Evolutionary conservation across 106 monocot genomes (phyloP).

Genomic region (Alisma plantagoaquatica): DNA sequence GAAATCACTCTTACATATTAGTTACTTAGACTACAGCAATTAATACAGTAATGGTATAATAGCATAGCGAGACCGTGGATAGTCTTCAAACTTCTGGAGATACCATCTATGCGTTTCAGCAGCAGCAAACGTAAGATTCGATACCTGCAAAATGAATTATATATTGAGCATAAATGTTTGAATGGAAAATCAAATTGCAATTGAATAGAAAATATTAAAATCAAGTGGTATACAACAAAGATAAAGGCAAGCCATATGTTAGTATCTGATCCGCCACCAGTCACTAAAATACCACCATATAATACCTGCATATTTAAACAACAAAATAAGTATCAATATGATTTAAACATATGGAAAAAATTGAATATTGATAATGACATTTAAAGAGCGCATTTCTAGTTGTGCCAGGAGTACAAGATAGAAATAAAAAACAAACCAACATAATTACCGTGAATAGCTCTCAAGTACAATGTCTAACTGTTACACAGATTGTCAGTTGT

Average conservation of each 20-base stretch:
- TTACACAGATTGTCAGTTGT: too few relatives aligned
- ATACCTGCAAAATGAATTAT: slow-evolving; percentile 28
- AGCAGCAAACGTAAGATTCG: slow-evolving; percentile 69
- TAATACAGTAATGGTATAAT: slow-evolving; percentile 68
- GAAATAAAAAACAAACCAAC: too few relatives aligned
- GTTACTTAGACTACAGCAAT: too few relatives aligned
- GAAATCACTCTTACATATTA: too few relatives aligned
- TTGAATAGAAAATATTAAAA: not conserved
- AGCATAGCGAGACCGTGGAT: slow-evolving; percentile 42
- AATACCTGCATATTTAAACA: slow-evolving; percentile 42
- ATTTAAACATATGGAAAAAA: too few relatives aligned
- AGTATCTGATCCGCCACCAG: slow-evolving; percentile 50
- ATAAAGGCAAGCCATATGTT: slow-evolving; percentile 71
- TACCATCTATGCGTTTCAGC: slow-evolving; percentile 82
- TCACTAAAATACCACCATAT: slow-evolving; percentile 69
- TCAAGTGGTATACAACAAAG: slow-evolving; percentile 52
- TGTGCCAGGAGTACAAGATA: too few relatives aligned
- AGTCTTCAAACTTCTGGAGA: slow-evolving; percentile 53
- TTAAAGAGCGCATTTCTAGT: too few relatives aligned
- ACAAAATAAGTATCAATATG: too few relatives aligned
- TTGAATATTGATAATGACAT: too few relatives aligned
- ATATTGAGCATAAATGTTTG: not conserved
- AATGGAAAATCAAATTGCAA: not conserved
- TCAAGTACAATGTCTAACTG: too few relatives aligned
- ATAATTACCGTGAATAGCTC: too few relatives aligned